Conservation (phyloP, 2,329 filamentous ascomycete species). For the Orbilia brochopaga region DNA sequence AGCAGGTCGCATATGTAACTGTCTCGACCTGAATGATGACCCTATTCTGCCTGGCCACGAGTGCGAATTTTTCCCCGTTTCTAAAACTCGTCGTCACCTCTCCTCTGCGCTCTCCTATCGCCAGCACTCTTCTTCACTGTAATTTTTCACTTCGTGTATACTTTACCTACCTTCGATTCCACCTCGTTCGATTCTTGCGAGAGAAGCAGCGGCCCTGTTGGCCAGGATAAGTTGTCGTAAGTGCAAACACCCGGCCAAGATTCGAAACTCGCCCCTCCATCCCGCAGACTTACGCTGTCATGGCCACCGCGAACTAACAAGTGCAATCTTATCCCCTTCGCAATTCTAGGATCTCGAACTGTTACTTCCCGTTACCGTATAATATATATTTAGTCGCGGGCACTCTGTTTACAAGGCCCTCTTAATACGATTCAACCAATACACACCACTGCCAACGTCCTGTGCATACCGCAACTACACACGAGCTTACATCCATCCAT, state of each 20-base stretch:
- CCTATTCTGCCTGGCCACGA: slow-evolving; percentile 29
- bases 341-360: slow-evolving; percentile 41
- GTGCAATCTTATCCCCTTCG: slow-evolving; percentile 15
- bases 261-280: slow-evolving; percentile 44
- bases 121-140: slow-evolving; percentile 21
- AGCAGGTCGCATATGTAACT: slow-evolving; percentile 33
- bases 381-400: slow-evolving; percentile 39
- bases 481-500: not conserved
- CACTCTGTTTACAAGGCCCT: slow-evolving; percentile 14
- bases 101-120: slow-evolving; percentile 22
- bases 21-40: slow-evolving; percentile 43
- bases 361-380: slow-evolving; percentile 22
- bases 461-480: slow-evolving; percentile 29
- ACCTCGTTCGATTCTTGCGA: slow-evolving; percentile 27
- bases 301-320: slow-evolving; percentile 22
- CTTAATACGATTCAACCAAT: slow-evolving; percentile 30
- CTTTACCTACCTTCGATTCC: not conserved
- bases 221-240: slow-evolving; percentile 37
- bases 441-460: slow-evolving; percentile 10
- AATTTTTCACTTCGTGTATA: slow-evolving; percentile 32
- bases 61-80: slow-evolving; percentile 38
- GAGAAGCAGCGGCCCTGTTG: slow-evolving; percentile 16
- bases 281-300: slow-evolving; percentile 27
- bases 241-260: slow-evolving; percentile 43
- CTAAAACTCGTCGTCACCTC: slow-evolving; percentile 45